These are phyloP conservation scores for Leishmania aethiopica DNA, from an alignment of 208 protist species.

Conservation along the genomic window DNA sequence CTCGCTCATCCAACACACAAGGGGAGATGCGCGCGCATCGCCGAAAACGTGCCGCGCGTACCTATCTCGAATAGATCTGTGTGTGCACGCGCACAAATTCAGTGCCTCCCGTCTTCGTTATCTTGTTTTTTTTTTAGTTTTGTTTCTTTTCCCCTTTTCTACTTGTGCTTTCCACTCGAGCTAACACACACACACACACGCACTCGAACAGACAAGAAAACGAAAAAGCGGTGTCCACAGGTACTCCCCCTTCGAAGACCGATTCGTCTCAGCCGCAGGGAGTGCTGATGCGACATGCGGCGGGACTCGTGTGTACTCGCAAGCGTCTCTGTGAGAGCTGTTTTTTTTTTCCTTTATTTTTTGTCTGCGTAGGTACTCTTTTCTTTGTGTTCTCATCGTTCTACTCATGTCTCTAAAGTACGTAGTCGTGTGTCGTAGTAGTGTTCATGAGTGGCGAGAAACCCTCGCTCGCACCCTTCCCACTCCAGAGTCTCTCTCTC, in stretches of 20 bases:
- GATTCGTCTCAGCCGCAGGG: neutral
- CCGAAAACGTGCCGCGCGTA: neutral
- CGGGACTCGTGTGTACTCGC: neutral
- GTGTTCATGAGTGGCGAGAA: neutral
- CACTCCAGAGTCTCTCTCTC: neutral
- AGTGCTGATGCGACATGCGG: neutral
- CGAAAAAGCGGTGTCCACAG: neutral
- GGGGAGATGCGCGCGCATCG: neutral
- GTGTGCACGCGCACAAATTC: neutral
- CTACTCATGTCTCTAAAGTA: neutral
- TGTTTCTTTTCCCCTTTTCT: neutral
- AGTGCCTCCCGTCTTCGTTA: neutral
- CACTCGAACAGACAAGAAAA: too few relatives aligned
- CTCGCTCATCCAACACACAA: neutral
- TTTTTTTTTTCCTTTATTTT: slow-evolving; percentile 6
- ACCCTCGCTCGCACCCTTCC: neutral
- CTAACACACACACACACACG: neutral
- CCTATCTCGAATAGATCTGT: neutral
- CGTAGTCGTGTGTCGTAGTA: neutral
- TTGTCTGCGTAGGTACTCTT: slow-evolving; percentile 1
- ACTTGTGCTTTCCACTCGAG: neutral
- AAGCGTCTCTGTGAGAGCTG: neutral
- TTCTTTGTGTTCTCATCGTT: neutral
- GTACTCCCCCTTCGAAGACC: neutral
- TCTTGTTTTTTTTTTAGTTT: slow-evolving; percentile 1